Percentiles rank a stretch among this genome's conserved stretches.
Conservation (phyloP, 495 filamentous ascomycete species). For the Aspergillus panamensis region DNA sequence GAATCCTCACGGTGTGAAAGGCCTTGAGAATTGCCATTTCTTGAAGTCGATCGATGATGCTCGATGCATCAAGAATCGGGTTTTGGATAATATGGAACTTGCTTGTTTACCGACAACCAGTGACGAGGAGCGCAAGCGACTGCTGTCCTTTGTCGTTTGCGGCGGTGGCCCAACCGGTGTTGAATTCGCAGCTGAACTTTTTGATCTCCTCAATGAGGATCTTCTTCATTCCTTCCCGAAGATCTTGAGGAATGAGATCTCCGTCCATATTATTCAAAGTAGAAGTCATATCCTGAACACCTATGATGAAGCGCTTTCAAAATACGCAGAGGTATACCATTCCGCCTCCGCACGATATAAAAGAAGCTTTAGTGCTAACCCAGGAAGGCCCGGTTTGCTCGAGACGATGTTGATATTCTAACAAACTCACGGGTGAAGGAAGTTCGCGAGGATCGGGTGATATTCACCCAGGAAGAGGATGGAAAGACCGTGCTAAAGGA, state of each 20-base stretch:
- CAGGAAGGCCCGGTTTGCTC: slow-evolving; percentile 63
- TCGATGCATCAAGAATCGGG: slow-evolving; percentile 76
- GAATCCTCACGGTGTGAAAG: slow-evolving; percentile 94
- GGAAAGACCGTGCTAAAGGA: slow-evolving; percentile 80
- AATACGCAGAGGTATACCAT: slow-evolving; percentile 71
- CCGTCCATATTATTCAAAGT: slow-evolving; percentile 94
- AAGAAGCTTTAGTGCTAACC: slow-evolving; percentile 3
- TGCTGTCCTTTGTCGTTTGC: slow-evolving; percentile 91
- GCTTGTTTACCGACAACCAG: slow-evolving; percentile 90
- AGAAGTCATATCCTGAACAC: slow-evolving; percentile 95
- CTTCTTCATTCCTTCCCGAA: slow-evolving; percentile 77
- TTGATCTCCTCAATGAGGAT: slow-evolving; percentile 95
- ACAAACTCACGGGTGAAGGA: slow-evolving; percentile 91
- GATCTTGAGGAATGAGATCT: slow-evolving; percentile 92
- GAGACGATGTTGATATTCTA: slow-evolving; percentile 84
- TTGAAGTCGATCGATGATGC: slow-evolving; percentile 93
- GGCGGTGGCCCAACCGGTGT: slow-evolving; percentile 97
- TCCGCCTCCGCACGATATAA: background rate
- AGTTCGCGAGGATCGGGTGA: slow-evolving; percentile 74
- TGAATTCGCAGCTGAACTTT: slow-evolving; percentile 95
- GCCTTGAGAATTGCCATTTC: slow-evolving; percentile 90
- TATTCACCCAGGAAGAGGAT: slow-evolving; percentile 80
- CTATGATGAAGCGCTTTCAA: slow-evolving; percentile 91
- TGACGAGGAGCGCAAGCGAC: slow-evolving; percentile 80
- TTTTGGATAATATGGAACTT: slow-evolving; percentile 88